Evolutionary conservation across 2,329 filamentous ascomycete species (phyloP).

Genomic region (Penicillium sp.): DNA sequence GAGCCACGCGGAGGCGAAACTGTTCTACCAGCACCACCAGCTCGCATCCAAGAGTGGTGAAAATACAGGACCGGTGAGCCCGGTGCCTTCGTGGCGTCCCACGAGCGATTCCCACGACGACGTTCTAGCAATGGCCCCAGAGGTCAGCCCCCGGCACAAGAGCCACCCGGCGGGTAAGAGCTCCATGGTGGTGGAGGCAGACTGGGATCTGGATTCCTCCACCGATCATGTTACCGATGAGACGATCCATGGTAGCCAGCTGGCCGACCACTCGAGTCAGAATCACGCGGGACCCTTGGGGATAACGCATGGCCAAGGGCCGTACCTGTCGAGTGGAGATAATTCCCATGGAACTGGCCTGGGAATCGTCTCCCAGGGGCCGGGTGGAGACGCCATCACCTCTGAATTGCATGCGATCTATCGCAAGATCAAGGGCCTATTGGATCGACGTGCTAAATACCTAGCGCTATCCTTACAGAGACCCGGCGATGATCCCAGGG

Average conservation of each 20-base stretch:
- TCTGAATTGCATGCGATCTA: conserved; percentile 84
- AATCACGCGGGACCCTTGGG: conserved; percentile 52
- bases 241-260: conserved; percentile 23
- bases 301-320: conserved; percentile 57
- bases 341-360: conserved; percentile 60
- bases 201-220: conserved; percentile 8
- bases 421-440: conserved; percentile 82
- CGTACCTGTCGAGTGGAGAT: conserved; percentile 52
- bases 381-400: conserved; percentile 76
- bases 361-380: conserved; percentile 60
- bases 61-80: conserved; percentile 39
- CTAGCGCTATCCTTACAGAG: conserved; percentile 81
- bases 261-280: conserved; percentile 48
- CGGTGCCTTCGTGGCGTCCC: conserved; percentile 22
- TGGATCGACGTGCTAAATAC: conserved; percentile 86
- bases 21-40: conserved; percentile 91
- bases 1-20: conserved; percentile 89
- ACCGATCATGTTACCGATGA: conserved; percentile 8
- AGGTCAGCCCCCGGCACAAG: conserved; percentile 4
- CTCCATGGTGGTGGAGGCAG: conserved; percentile 13
- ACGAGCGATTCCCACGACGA: conserved; percentile 11
- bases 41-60: conserved; percentile 53
- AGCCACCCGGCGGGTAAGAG: conserved; percentile 2
- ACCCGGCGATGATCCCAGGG: conserved; percentile 81
- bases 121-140: neutral